These are phyloP conservation scores for Candida caryicola DNA, from an alignment of 805 yeast species.

Conservation along the genomic window DNA sequence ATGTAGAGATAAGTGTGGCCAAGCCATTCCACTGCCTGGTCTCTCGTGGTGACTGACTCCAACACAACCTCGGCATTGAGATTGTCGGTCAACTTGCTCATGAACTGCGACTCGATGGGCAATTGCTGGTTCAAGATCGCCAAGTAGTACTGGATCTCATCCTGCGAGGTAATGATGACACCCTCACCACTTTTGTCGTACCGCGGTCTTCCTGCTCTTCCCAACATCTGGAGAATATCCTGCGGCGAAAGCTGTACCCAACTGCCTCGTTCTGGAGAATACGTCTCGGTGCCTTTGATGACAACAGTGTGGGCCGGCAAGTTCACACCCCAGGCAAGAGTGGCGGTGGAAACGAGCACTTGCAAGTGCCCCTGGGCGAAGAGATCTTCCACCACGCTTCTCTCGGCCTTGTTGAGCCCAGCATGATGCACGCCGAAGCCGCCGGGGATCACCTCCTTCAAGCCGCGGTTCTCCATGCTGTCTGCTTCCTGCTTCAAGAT, in stretches of 20 bases:
- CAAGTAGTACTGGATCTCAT: slow-evolving; percentile 81
- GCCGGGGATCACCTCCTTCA: slow-evolving; percentile 57
- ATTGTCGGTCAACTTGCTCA: slow-evolving; percentile 65
- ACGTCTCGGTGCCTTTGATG: slow-evolving; percentile 89
- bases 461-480: slow-evolving; percentile 47
- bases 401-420: slow-evolving; percentile 70
- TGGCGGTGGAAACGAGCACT: slow-evolving; percentile 85
- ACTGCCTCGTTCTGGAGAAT: slow-evolving; percentile 83
- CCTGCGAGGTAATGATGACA: slow-evolving; percentile 82
- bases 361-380: slow-evolving; percentile 87
- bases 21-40: slow-evolving; percentile 79
- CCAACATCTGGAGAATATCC: slow-evolving; percentile 94
- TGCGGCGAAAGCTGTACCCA: slow-evolving; percentile 95
- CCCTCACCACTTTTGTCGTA: slow-evolving; percentile 93
- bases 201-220: slow-evolving; percentile 96
- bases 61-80: slow-evolving; percentile 84
- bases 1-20: slow-evolving; percentile 75
- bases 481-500: slow-evolving; percentile 64
- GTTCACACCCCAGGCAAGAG: slow-evolving; percentile 96
- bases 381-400: slow-evolving; percentile 76
- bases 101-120: slow-evolving; percentile 87
- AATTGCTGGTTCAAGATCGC: slow-evolving; percentile 88
- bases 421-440: slow-evolving; percentile 95
- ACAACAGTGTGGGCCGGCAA: slow-evolving; percentile 93
- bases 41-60: slow-evolving; percentile 58